Evolutionary conservation across 2,329 filamentous ascomycete species (phyloP).

Genomic region (Fonsecaea multimorphosa): DNA sequence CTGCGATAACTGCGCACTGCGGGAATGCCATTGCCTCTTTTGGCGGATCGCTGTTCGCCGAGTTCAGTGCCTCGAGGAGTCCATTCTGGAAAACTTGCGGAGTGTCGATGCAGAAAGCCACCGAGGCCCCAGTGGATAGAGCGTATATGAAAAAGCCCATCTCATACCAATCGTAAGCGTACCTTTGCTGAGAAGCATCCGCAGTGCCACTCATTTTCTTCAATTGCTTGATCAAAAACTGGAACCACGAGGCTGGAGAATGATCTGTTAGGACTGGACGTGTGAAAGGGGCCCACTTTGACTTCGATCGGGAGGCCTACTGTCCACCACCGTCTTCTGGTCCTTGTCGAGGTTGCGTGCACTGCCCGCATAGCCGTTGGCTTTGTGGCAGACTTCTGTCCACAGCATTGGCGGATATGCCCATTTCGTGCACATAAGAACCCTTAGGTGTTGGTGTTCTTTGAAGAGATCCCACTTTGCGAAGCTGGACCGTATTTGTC

Average conservation of each 20-base stretch:
- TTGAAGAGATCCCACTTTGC: slow-evolving; percentile 16
- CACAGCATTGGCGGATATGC: slow-evolving; percentile 29
- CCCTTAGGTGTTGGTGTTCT: not conserved
- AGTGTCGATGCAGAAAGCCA: slow-evolving; percentile 31
- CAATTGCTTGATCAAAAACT: slow-evolving; percentile 38
- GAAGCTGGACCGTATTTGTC: slow-evolving; percentile 19
- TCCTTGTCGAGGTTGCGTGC: slow-evolving; percentile 11
- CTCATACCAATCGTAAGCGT: slow-evolving; percentile 37
- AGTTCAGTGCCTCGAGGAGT: slow-evolving; percentile 19
- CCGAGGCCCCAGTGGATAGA: slow-evolving; percentile 12
- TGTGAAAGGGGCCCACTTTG: not conserved
- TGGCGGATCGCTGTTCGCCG: not conserved
- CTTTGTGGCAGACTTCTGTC: slow-evolving; percentile 20
- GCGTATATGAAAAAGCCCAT: slow-evolving; percentile 37
- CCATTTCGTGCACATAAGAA: slow-evolving; percentile 19
- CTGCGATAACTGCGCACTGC: slow-evolving; percentile 40
- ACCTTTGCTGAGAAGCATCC: not conserved
- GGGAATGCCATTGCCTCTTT: slow-evolving; percentile 20
- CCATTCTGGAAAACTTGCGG: slow-evolving; percentile 18
- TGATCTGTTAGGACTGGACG: not conserved
- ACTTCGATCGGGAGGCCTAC: slow-evolving; percentile 6
- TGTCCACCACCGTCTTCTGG: slow-evolving; percentile 19
- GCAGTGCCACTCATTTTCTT: not conserved
- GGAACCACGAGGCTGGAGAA: slow-evolving; percentile 38
- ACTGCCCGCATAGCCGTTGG: slow-evolving; percentile 29